Conservation (phyloP, 139 green algal species). For the Bryopsis sp. region DNA sequence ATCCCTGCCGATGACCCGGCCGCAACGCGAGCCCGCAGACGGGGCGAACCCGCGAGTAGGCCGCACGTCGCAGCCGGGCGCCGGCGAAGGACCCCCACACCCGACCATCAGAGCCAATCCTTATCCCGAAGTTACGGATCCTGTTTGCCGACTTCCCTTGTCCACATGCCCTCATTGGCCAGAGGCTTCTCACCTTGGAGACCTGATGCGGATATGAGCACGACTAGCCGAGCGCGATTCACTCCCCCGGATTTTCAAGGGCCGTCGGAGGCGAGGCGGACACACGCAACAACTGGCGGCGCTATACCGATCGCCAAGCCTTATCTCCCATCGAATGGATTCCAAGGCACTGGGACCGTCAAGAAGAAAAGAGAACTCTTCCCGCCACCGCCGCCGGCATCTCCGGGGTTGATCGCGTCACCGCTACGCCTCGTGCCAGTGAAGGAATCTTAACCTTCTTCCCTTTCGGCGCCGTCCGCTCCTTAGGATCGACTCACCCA, state of each 20-base stretch:
- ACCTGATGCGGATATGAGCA: slow-evolving; percentile 95
- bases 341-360: slow-evolving; percentile 77
- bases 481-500: slow-evolving; percentile 91
- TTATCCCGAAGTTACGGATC: slow-evolving; percentile 95
- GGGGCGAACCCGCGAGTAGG: neutral
- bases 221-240: slow-evolving; percentile 64
- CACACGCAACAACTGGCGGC: slow-evolving; percentile 73
- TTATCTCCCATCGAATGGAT: slow-evolving; percentile 84
- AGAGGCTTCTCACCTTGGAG: slow-evolving; percentile 94
- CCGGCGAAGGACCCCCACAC: slow-evolving; percentile 48
- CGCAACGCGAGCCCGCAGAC: neutral
- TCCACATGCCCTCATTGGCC: slow-evolving; percentile 92
- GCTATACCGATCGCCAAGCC: slow-evolving; percentile 77
- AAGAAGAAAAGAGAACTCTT: slow-evolving; percentile 96
- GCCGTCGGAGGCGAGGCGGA: slow-evolving; percentile 70
- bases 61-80: neutral
- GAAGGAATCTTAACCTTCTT: slow-evolving; percentile 91
- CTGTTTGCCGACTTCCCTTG: slow-evolving; percentile 96
- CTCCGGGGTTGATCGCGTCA: slow-evolving; percentile 73
- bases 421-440: slow-evolving; percentile 75
- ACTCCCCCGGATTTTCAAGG: slow-evolving; percentile 82
- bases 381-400: slow-evolving; percentile 70
- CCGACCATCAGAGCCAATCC: slow-evolving; percentile 90
- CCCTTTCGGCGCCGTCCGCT: slow-evolving; percentile 77
- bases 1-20: neutral